Evolutionary conservation across 73 alveolate species (phyloP), one percentile per base, ranked within the genome.

Genomic region (Breviolum minutum): DNA sequence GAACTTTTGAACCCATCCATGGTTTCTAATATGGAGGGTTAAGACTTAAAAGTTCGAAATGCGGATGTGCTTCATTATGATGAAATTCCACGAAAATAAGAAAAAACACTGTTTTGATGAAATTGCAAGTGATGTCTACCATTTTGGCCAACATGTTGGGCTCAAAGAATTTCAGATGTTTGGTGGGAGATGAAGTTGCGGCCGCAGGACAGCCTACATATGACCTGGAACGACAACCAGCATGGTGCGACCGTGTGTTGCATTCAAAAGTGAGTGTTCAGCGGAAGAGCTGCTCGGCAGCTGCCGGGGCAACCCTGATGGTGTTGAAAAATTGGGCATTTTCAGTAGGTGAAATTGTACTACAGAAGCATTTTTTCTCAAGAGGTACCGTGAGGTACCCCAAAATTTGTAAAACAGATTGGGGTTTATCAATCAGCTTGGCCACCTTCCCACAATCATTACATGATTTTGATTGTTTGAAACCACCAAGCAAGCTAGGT

Each of bases 221-320:
- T 40, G 98, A 92, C 69, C 90, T 73, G 5, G 98, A 92, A 76
- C 89, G 98, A 8, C 90, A 74, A 27, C 98, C 98, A 1, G 98
- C 98, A 30, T 92, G 98, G 98, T 92, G 98, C 66, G 98, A 92
- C 98, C 98, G 98, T 40, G 98, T 92, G 89, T 80, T 92, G 70
- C 98, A 92, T 79, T 92, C 98, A 77, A 92, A 80, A 27, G 98
- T 92, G 27, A 74, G 91, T 20, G 98, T 92, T n/a, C 89, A 54
- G 54, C 86, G 98, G 40, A 92, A 92, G 62, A 74, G 98, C 24
- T 26, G 77, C 98, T 76, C 32, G 81, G 79, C 24, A 73, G 48
- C 6, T 68, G 77, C 8, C 6, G 24, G 77, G 77, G 0, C 54
- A 40, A 40, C 54, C 54, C 3, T 40, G 0, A 40, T 40, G 54